A percentile compares a stretch with the other conserved stretches of the same genome.
These are phyloP conservation scores for Penicillium pancosmium DNA, from an alignment of 495 filamentous ascomycete species.

Conservation along the genomic window DNA sequence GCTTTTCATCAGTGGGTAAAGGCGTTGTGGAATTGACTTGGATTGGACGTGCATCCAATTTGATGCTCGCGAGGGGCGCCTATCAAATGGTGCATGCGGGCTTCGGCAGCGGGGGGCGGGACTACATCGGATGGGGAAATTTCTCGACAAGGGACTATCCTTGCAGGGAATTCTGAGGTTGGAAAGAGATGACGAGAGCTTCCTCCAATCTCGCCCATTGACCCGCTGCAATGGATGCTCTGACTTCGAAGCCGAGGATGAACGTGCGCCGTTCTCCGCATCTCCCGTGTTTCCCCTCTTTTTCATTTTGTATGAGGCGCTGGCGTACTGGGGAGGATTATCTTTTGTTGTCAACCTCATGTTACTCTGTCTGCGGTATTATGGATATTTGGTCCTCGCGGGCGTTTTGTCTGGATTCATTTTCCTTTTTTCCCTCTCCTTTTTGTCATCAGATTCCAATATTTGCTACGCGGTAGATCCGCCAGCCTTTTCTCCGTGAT, in stretches of 20 bases:
- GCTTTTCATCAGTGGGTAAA: neutral
- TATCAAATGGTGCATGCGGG: neutral
- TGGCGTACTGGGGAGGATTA: neutral
- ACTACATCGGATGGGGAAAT: neutral
- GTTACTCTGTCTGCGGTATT: neutral
- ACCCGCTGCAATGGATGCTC: neutral
- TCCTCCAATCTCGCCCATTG: slow-evolving; percentile 1
- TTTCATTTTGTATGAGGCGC: neutral
- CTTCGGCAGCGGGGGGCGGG: neutral
- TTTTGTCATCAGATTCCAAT: neutral
- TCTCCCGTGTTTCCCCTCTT: slow-evolving; percentile 7
- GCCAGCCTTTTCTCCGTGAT: slow-evolving; percentile 3
- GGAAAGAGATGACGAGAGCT: neutral
- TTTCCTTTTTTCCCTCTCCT: neutral
- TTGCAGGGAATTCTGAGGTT: neutral
- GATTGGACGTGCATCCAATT: no score
- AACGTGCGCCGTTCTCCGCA: slow-evolving; percentile 5
- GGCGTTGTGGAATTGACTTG: slow-evolving; percentile 1
- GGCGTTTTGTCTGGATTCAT: neutral
- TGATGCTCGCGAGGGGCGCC: neutral
- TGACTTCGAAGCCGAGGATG: slow-evolving; percentile 4
- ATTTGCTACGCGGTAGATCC: neutral
- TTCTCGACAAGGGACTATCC: neutral
- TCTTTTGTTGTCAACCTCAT: neutral
- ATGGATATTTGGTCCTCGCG: neutral